Evolutionary conservation across 805 yeast species (phyloP), one percentile per base, ranked within the genome.

Genomic region (Jamesozyma lodderae): DNA sequence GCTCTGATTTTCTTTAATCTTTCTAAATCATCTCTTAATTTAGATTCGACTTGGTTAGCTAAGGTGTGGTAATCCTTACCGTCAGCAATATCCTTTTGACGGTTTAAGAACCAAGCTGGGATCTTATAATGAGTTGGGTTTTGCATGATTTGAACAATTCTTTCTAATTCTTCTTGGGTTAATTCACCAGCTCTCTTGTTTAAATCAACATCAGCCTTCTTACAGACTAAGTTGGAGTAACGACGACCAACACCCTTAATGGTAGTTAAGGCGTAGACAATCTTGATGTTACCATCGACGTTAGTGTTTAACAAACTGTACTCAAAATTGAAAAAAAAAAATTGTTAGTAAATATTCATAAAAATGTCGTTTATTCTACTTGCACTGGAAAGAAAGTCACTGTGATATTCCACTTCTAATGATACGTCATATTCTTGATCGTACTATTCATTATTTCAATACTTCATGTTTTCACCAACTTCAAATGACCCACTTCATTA

Each of bases 211-310:
- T 92, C 99, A 65, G 99, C 99, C 82, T 90, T 94, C 85, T 94
- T 94, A 81, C 97, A 92, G 68, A 92, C 96, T 77, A 92, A 79
- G 88, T 94, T 92, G 73, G 98, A 79, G 84, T 90, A 94, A 79
- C 99, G 92, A 76, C 97, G 94, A 79, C 98, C 98, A 66, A 92
- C 97, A 88, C 99, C 99, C 79, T 96, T 85, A 71, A 92, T 94
- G 75, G 88, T 83, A 80, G 98, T 88, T 77, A 92, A 79, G 71
- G 99, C 99, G 85, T 88, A 94, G 92, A 92, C 94, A 73, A 92
- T 81, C 82, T 92, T 92, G 81, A 90, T 90, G 87, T 94, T 88
- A 83, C 99, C 99, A 75, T 92, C 99, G 71, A 92, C 96, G 88
- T 92, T 92, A 77, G 99, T 92, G 87, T 94, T 92, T 76, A 92